Evolutionary conservation across 2,329 filamentous ascomycete species (phyloP), one percentile per base, ranked within the genome.

Genomic region (Lachnellula suecica): DNA sequence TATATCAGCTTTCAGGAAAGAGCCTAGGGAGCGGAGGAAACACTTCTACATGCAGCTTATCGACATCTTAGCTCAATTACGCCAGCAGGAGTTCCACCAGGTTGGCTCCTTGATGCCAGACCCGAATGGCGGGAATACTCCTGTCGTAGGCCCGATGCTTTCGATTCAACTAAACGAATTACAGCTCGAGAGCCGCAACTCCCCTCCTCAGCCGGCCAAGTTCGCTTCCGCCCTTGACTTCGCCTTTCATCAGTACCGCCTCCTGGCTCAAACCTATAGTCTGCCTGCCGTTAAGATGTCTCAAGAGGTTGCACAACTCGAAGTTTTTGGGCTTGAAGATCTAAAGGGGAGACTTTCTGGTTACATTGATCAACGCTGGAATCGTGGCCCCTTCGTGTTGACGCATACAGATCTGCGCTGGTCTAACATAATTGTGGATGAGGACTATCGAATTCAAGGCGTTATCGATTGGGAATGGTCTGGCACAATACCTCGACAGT

Each of bases 41-140:
- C 19, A 50, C 47, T 50, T 50, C 40, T 50, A 52, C 49, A 19
- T 8, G 49, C 49, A 47, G 49, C 49, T 52, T 43, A 25, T 52
- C 35, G 49, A 52, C 11, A 34, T 52, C 27, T 47, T 47, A 35
- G 43, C 49, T 44, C 49, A 47, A 47, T 43, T 52, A 47, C 43
- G 49, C 49, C 49, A 47, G 27, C 44, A 52, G 22, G 49, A 52
- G 43, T 52, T 52, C 34, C 7, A 42, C 27, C 34, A 52, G 23
- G 49, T 24, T 43, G 49, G 49, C 49, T 52, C 49, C 5, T 43
- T 47, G 24, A 52, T 52, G 49, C 49, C 49, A 19, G 49, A 27
- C 25, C 37, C 44, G 13, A 24, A 52, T 43, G 44, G 49, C 49
- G 49, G 43, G 47, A n/a, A 40, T 47, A 52, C 43, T 47, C 49